phyloP scores from a whole-genome alignment of 1,139 yeast species.

The Geotrichum phurueaensis region DNA sequence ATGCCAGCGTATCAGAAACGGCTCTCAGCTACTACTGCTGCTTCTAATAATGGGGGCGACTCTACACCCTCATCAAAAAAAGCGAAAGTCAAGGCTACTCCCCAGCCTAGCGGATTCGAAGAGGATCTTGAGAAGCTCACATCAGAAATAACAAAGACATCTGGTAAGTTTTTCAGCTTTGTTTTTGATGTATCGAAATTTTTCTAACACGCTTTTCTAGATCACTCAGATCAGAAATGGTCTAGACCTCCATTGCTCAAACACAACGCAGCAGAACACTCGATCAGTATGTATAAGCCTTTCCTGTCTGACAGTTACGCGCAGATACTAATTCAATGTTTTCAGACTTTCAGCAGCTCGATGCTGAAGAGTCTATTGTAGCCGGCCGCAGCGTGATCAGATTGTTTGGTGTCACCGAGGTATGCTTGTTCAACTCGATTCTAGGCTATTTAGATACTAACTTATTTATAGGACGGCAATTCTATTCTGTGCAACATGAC shows the following conservation, averaged over 20 bases:
- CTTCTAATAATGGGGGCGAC: background rate
- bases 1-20: slow-evolving; percentile 12
- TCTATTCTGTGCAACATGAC: slow-evolving; percentile 86
- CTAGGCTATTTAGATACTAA: background rate
- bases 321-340: background rate
- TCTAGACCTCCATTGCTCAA: slow-evolving; percentile 50
- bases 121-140: slow-evolving; percentile 44
- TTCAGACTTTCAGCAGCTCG: slow-evolving; percentile 76
- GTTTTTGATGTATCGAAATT: background rate
- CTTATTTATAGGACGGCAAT: slow-evolving; percentile 50
- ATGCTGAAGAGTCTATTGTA: slow-evolving; percentile 70
- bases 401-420: slow-evolving; percentile 81
- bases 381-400: slow-evolving; percentile 56
- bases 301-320: background rate
- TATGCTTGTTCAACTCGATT: slow-evolving; percentile 9
- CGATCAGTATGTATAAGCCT: slow-evolving; percentile 36
- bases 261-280: slow-evolving; percentile 45
- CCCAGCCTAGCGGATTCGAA: slow-evolving; percentile 40
- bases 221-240: slow-evolving; percentile 49
- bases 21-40: slow-evolving; percentile 2
- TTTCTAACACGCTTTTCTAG: slow-evolving; percentile 7
- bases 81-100: slow-evolving; percentile 8
- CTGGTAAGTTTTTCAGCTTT: slow-evolving; percentile 14
- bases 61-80: background rate
- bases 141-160: slow-evolving; percentile 27